Evolutionary conservation across 2,329 filamentous ascomycete genomes (phyloP), one percentile per base, ranked within the genome.

Genomic region (Camillea tinctor): DNA sequence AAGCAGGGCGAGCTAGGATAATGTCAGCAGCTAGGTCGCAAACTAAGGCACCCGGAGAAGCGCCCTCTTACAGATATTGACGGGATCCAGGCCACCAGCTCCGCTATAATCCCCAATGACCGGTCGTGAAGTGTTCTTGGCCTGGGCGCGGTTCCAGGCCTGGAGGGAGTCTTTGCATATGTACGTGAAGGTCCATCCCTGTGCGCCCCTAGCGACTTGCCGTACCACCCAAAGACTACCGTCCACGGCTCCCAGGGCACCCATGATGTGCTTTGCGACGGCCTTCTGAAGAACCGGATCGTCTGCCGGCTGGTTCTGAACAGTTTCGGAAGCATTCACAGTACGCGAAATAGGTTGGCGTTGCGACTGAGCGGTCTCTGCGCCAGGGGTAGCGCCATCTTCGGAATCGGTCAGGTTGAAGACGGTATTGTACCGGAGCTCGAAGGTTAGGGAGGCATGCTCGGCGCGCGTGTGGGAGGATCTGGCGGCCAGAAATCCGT

Each of bases 171-270:
- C 76, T 59, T 78, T 81, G 75, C 84, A 87, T 19, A 78, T 71
- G 63, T 83, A 86, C 2, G 76, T 78, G 57, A 86, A 80, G 1
- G 74, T 76, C 83, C 84, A 86, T 4, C 83, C 82, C 51, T 82
- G 78, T 0, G 77, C 63, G 7, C 69, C 74, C 15, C 78, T 74
- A 22, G 78, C 77, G 20, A 82, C 75, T 19, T 80, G 74, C 20
- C 79, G 75, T 24, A 81, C 70, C 2, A 66, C 68, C 84, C 84
- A 87, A 0, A 70, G 71, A 63, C 82, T 83, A 15, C 73, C 74
- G 62, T 87, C 84, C 3, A 77, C 74, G 7, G 71, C 69, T 22
- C 78, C 73, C 15, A 86, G 65, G 2, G 74, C 72, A 11, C 67
- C 68, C 30, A 80, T 72, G 60, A 87, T 80, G 55, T 81, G 76